Evolutionary conservation across 192 early-diverging fungal genomes (phyloP), one percentile per base, ranked within the genome.

Genomic region (Coemansia sp.): DNA sequence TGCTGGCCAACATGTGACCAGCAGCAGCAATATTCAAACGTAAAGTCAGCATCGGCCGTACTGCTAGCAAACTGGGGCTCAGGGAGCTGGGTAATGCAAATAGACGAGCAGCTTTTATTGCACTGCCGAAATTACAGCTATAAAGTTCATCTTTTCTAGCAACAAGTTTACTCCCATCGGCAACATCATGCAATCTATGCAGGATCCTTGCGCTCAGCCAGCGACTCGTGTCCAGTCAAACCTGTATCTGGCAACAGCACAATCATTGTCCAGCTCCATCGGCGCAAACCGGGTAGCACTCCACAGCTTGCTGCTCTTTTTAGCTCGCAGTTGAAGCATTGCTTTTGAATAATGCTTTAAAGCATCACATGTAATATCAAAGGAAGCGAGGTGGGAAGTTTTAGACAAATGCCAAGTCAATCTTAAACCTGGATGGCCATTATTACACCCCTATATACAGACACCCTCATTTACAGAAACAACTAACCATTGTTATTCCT

Each of bases 171-270:
- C n/a, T 74, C 56, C 93, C 87, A 30, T 83, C 80, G 9, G 85
- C 82, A 51, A 91, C 87, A 40, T 80, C 66, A 80, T 96, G 94
- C 47, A 99, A 81, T 61, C 90, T 90, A 67, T 89, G 79, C 42
- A 99, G 80, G 38, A 97, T 96, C 94, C 94, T 97, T 97, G 55
- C 82, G 79, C 63, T 97, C 97, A 15, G 90, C 90, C 18, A 96
- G 71, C 3, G 90, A 88, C 71, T 93, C 92, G 37, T 80, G 79
- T n/a, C 92, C 92, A 41, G 88, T 87, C 26, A 76, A 66, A 21
- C 60, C 56, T 6, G 81, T 58, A 34, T 76, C 65, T 17, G 82
- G 52, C 17, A 59, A 64, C 2, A 94, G 93, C 62, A 81, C 82
- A 72, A 92, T 87, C 85, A 15, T 82, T 84, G n/a, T 90, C 93